Evolutionary conservation across 2,329 filamentous ascomycete genomes (phyloP).

Genomic region (Cercospora nicotianae): DNA sequence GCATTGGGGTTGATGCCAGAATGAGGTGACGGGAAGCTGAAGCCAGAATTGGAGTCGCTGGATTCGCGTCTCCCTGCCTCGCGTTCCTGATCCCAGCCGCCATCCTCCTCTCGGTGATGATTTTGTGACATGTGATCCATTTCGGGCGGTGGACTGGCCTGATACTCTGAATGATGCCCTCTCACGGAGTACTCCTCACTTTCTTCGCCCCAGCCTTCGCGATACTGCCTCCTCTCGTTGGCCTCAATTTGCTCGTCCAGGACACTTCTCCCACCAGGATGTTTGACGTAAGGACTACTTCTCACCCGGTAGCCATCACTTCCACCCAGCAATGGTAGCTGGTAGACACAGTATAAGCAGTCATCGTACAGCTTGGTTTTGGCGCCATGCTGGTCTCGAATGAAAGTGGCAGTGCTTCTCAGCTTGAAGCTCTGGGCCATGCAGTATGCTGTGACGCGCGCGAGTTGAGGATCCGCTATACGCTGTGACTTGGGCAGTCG

Average conservation of each 20-base stretch:
- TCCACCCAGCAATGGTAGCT: conserved; percentile 82
- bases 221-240: conserved; percentile 83
- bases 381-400: conserved; percentile 82
- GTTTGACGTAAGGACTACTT: conserved; percentile 89
- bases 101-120: conserved; percentile 17
- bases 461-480: conserved; percentile 71
- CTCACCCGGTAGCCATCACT: conserved; percentile 82
- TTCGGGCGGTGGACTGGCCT: conserved; percentile 21
- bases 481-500: conserved; percentile 83
- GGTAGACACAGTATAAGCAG: conserved; percentile 93
- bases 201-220: conserved; percentile 86
- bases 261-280: conserved; percentile 87
- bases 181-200: conserved; percentile 61
- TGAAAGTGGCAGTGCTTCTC: conserved; percentile 81
- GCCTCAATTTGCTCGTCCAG: conserved; percentile 94
- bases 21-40: conserved; percentile 50
- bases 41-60: conserved; percentile 39
- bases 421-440: conserved; percentile 93
- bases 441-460: conserved; percentile 91
- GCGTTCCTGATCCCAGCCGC: conserved; percentile 24
- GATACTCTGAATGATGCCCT: conserved; percentile 27
- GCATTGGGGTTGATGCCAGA: conserved; percentile 65
- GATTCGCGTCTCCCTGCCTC: conserved; percentile 29
- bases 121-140: conserved; percentile 18
- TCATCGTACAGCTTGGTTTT: conserved; percentile 97